A percentile compares a stretch with the other conserved stretches of the same genome.
Conservation (phyloP, 2,329 filamentous ascomycete genomes). For the Metarhizium humberi region DNA sequence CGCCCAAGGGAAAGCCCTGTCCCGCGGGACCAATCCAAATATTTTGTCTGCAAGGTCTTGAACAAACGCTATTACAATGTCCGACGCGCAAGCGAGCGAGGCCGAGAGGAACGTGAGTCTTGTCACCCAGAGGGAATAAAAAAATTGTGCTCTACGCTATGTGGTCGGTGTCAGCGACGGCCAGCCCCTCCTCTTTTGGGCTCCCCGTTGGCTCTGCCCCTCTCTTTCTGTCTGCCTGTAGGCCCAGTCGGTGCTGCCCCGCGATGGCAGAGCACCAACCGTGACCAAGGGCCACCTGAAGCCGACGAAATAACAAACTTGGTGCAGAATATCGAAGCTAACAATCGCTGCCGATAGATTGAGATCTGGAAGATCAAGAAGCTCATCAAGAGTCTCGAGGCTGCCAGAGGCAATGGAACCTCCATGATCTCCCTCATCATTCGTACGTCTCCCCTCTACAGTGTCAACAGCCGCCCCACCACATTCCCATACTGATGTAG, state of each 20-base stretch:
- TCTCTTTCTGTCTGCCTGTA: neutral
- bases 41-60: constrained; percentile 12
- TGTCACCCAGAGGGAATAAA: constrained; percentile 2
- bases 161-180: neutral
- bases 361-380: constrained; percentile 99
- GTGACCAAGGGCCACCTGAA: neutral
- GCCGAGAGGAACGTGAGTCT: constrained; percentile 84
- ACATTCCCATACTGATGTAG: constrained; percentile 3
- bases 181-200: constrained; percentile 2
- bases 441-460: constrained; percentile 47
- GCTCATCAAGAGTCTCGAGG: constrained; percentile 96
- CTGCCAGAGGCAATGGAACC: constrained; percentile 94
- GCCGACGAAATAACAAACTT: neutral
- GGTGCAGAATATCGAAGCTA: constrained; percentile 1
- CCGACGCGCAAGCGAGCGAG: constrained; percentile 77
- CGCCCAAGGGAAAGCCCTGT: constrained; percentile 5
- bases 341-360: constrained; percentile 35
- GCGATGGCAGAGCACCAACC: constrained; percentile 11
- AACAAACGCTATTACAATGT: constrained; percentile 55
- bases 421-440: constrained; percentile 99
- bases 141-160: constrained; percentile 11
- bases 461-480: neutral
- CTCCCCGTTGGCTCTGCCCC: neutral
- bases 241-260: constrained; percentile 16
- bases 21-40: constrained; percentile 15